Conservation (phyloP, 2,329 filamentous ascomycete species). For the Aspergillus fumigatus region DNA sequence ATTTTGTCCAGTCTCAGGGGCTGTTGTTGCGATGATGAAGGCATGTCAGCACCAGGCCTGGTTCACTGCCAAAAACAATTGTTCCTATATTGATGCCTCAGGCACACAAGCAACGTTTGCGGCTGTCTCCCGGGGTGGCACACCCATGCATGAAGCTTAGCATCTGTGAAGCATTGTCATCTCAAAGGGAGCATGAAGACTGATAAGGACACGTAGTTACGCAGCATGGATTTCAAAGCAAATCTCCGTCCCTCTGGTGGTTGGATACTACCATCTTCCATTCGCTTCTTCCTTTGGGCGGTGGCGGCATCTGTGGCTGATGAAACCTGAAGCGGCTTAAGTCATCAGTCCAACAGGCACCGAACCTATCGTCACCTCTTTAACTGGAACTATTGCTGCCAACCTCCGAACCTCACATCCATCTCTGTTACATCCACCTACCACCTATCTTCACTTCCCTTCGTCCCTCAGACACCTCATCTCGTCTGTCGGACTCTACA, state of each 20-base stretch:
- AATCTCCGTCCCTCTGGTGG: neutral
- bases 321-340: slow-evolving; percentile 23
- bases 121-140: too few species aligned
- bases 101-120: neutral
- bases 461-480: slow-evolving; percentile 11
- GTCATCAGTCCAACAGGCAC: slow-evolving; percentile 22
- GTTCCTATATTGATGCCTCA: neutral
- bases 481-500: slow-evolving; percentile 11
- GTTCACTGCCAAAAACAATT: too few species aligned
- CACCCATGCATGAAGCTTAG: too few species aligned
- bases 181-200: neutral
- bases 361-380: slow-evolving; percentile 35
- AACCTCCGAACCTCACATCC: slow-evolving; percentile 24
- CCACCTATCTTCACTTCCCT: slow-evolving; percentile 3
- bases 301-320: slow-evolving; percentile 18
- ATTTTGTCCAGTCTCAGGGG: too few species aligned
- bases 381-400: slow-evolving; percentile 29
- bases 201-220: neutral
- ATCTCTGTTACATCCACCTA: slow-evolving; percentile 9
- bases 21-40: too few species aligned
- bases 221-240: neutral
- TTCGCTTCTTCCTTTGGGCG: slow-evolving; percentile 32
- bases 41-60: too few species aligned
- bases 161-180: neutral
- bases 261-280: slow-evolving; percentile 34